phyloP scores from a whole-genome alignment of 345 rosid genomes.

The Psidium friedrichsthalianum region DNA sequence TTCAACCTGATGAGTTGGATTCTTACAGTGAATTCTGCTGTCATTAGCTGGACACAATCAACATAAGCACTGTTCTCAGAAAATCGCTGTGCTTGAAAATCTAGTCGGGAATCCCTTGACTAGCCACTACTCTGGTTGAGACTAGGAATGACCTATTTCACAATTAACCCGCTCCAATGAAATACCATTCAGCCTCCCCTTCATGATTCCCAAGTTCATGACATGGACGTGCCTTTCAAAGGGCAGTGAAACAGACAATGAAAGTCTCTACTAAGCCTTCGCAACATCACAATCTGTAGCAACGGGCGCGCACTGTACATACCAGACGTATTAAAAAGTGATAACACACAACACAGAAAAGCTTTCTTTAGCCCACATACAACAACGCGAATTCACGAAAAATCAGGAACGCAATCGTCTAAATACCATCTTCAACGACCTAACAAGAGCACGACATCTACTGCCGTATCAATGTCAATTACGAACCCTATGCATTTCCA shows the following conservation, averaged over 20 bases:
- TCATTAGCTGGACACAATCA: not conserved
- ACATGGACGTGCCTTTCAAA: not conserved
- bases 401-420: not conserved
- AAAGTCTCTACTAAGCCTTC: not conserved
- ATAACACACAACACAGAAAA: not conserved
- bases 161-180: not conserved
- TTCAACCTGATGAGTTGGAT: not conserved
- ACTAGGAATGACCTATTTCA: not conserved
- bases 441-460: not conserved
- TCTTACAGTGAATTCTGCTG: not conserved
- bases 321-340: not conserved
- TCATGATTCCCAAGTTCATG: not conserved
- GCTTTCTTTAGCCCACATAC: not conserved
- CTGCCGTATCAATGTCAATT: not conserved
- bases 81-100: not conserved
- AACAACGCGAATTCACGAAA: not conserved
- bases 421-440: not conserved
- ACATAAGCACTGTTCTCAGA: not conserved
- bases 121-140: not conserved
- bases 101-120: not conserved
- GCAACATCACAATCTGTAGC: not conserved
- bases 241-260: not conserved
- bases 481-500: not conserved
- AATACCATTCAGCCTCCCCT: not conserved
- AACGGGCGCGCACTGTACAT: not conserved